Evolutionary conservation across 176 grass and related monocot genomes (phyloP).

Genomic region (Lolium perenne): DNA sequence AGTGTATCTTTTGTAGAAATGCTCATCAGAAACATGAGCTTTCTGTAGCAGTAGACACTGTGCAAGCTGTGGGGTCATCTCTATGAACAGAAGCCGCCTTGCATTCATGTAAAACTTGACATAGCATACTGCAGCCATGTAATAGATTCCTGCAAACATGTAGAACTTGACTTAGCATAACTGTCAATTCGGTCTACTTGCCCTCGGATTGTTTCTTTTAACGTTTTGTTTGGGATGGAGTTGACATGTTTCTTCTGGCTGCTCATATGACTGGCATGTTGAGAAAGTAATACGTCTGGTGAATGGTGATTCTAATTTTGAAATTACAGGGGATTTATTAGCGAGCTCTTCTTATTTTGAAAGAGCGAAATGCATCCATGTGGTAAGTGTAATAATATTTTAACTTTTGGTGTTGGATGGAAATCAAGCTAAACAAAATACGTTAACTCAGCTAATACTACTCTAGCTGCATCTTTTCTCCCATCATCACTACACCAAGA

Average conservation of each 20-base stretch:
- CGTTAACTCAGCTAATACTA: no score
- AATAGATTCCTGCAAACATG: not conserved
- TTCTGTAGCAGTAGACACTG: constrained; percentile 32
- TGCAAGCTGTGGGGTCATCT: constrained; percentile 17
- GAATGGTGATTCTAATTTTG: no score
- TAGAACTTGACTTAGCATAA: constrained; percentile 6
- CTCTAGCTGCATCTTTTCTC: no score
- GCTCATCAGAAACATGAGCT: constrained; percentile 22
- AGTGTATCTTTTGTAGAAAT: constrained; percentile 43
- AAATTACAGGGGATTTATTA: no score
- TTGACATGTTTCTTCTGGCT: not conserved
- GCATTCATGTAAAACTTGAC: constrained; percentile 24
- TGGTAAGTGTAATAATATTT: no score
- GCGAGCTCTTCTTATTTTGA: no score
- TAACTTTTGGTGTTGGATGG: no score
- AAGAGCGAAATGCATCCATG: no score
- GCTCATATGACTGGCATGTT: not conserved
- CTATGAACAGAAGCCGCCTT: constrained; percentile 1
- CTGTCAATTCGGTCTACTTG: not conserved
- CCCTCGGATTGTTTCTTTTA: not conserved
- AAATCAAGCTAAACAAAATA: no score
- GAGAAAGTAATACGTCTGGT: no score
- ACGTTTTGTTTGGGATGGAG: not conserved
- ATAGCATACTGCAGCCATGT: constrained; percentile 6
- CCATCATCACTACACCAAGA: no score